phyloP scores from a whole-genome alignment of 1,284 basidiomycete species.

The Singerocomus inundabilis region DNA sequence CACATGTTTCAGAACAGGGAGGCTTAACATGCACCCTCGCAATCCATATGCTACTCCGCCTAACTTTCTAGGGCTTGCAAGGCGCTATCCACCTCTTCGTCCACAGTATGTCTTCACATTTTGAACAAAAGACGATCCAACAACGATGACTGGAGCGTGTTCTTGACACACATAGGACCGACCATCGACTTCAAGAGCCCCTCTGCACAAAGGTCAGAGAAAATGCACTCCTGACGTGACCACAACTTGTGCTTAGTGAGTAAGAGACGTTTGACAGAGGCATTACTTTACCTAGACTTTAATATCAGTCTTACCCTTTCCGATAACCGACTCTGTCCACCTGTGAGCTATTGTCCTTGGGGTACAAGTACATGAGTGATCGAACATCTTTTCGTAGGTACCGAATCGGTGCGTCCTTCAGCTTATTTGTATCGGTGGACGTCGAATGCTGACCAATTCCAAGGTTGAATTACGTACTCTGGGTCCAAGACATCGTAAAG shows the following conservation, averaged over 20 bases:
- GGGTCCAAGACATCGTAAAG: conserved; percentile 66
- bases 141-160: conserved; percentile 29
- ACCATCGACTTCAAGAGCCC: conserved; percentile 75
- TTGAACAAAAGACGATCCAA: neutral
- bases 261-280: conserved; percentile 69
- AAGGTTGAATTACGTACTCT: conserved; percentile 77
- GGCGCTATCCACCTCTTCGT: conserved; percentile 55
- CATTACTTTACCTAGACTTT: conserved; percentile 77
- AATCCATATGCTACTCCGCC: conserved; percentile 58
- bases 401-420: conserved; percentile 56
- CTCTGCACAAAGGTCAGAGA: conserved; percentile 60
- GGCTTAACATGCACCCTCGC: conserved; percentile 54
- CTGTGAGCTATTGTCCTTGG: conserved; percentile 47
- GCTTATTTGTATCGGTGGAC: neutral
- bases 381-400: conserved; percentile 40
- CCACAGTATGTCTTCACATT: conserved; percentile 49
- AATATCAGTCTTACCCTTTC: conserved; percentile 61
- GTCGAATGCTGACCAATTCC: neutral
- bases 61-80: conserved; percentile 65
- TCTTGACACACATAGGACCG: conserved; percentile 34
- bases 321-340: conserved; percentile 78
- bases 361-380: neutral
- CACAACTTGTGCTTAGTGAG: conserved; percentile 12
- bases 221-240: neutral
- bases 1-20: neutral